These are phyloP conservation scores for Pyrrhoderma lamaoense DNA, from an alignment of 1,284 basidiomycete species.

Conservation along the genomic window DNA sequence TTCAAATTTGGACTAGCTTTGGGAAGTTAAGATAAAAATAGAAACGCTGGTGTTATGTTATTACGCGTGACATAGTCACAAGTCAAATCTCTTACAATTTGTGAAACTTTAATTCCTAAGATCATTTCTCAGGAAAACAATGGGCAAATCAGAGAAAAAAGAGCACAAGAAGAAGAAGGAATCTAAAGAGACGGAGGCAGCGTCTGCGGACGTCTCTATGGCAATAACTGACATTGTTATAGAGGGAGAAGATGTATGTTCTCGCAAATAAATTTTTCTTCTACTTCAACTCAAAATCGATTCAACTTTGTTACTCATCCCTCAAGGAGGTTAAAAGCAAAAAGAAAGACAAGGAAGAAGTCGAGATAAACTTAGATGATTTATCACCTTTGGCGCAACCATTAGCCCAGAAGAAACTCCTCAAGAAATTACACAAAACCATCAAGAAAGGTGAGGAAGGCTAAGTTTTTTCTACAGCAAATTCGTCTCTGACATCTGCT, in stretches of 20 bases:
- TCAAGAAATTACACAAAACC: slow-evolving; percentile 88
- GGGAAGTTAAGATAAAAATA: too few species aligned
- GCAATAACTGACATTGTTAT: slow-evolving; percentile 44
- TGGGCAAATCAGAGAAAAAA: slow-evolving; percentile 65
- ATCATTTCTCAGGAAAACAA: slow-evolving; percentile 21
- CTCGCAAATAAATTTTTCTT: too few species aligned
- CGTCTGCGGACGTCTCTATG: slow-evolving; percentile 25
- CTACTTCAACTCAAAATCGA: too few species aligned
- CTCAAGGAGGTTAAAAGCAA: slow-evolving; percentile 35
- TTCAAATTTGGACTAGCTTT: too few species aligned
- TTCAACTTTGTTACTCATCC: slow-evolving; percentile 26
- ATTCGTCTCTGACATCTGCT: neutral
- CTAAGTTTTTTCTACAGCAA: slow-evolving; percentile 10
- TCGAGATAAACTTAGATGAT: slow-evolving; percentile 70
- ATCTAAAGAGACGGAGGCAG: slow-evolving; percentile 29
- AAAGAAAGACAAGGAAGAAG: slow-evolving; percentile 53
- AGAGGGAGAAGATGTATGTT: slow-evolving; percentile 31
- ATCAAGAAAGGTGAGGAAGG: slow-evolving; percentile 82
- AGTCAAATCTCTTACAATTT: too few species aligned
- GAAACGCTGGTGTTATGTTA: too few species aligned
- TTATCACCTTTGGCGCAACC: slow-evolving; percentile 88
- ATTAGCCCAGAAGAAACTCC: slow-evolving; percentile 83
- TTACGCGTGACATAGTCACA: too few species aligned
- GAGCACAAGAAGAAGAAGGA: slow-evolving; percentile 49
- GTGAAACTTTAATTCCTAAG: too few species aligned